Conservation (phyloP, 202 grass and related monocot species). For the Schoenoplectus triqueter region DNA sequence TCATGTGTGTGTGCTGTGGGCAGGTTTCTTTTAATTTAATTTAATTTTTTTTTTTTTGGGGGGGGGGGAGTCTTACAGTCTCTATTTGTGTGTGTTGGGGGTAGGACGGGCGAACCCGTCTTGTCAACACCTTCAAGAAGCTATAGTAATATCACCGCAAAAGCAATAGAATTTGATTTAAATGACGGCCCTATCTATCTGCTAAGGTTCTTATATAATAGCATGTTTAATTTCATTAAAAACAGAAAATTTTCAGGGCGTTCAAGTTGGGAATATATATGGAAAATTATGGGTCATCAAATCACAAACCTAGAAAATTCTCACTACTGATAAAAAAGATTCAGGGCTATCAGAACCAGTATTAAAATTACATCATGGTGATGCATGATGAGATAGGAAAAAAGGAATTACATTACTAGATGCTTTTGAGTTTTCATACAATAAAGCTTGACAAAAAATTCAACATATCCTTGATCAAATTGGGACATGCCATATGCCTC, state of each 20-base stretch:
- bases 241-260: too few species aligned
- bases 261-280: constrained; percentile 8
- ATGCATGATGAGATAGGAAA: too few species aligned
- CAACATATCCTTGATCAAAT: constrained; percentile 13
- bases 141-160: not conserved
- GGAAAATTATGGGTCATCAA: not conserved
- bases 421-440: not conserved
- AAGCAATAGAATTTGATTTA: not conserved
- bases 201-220: too few species aligned
- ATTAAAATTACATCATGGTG: not conserved
- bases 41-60: too few species aligned
- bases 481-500: not conserved
- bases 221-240: too few species aligned
- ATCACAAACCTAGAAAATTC: not conserved
- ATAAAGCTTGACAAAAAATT: not conserved
- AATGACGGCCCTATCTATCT: not conserved
- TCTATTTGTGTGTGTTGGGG: too few species aligned
- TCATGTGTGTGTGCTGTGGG: too few species aligned
- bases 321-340: not conserved
- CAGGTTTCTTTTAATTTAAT: too few species aligned
- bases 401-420: not conserved
- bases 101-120: too few species aligned
- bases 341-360: not conserved
- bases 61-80: too few species aligned
- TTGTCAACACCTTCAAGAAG: too few species aligned